phyloP scores from a whole-genome alignment of 139 green algal species.

The Chlamydomonas sp. region DNA sequence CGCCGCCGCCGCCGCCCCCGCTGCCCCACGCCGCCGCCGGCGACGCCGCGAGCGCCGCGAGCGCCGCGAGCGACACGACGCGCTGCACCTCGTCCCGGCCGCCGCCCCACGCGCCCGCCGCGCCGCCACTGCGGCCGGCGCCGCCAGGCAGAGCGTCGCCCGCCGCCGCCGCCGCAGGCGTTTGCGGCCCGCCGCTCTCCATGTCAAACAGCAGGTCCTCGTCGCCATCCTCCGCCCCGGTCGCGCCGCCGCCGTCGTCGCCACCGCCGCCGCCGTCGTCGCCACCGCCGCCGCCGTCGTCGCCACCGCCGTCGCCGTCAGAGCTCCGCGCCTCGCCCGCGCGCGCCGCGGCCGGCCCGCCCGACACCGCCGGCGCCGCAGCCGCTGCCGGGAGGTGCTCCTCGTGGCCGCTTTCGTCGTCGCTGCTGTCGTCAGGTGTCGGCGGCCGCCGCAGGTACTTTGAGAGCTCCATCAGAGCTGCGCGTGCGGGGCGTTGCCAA shows the following conservation, averaged over 20 bases:
- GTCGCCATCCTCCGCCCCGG: background rate
- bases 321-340: too few relatives aligned
- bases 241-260: background rate
- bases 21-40: too few relatives aligned
- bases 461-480: constrained; percentile 20
- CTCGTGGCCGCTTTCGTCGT: background rate
- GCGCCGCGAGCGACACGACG: too few relatives aligned
- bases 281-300: background rate
- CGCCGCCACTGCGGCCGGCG: too few relatives aligned
- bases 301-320: background rate
- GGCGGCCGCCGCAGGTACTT: constrained; percentile 22
- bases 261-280: background rate
- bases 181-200: too few relatives aligned
- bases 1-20: too few relatives aligned
- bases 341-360: background rate
- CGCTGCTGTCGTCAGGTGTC: background rate
- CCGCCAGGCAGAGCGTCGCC: background rate
- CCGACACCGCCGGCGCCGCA: background rate
- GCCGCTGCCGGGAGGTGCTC: constrained; percentile 2
- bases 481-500: too few relatives aligned
- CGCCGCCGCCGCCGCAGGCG: background rate
- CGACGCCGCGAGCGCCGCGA: too few relatives aligned
- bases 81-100: too few relatives aligned
- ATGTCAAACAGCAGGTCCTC: constrained; percentile 5
- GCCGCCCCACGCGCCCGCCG: too few relatives aligned